Conservation (phyloP, 169 alveolate genomes). For the Perkinsus marinus region DNA sequence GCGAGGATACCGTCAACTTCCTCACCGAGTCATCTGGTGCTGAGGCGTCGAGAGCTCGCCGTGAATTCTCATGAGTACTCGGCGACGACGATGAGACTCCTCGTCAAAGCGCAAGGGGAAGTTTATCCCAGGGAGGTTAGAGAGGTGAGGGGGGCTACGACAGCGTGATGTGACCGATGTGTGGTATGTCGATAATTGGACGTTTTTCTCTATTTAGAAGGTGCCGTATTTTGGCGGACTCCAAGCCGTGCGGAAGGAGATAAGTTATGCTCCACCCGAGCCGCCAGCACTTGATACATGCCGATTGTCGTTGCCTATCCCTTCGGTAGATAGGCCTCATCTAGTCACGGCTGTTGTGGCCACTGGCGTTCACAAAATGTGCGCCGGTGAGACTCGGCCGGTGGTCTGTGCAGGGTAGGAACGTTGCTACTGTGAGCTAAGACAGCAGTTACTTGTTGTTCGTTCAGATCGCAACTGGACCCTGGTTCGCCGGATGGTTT, state of each 20-base stretch:
- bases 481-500: not conserved
- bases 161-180: too few relatives aligned
- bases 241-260: not conserved
- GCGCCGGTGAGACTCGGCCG: not conserved
- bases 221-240: not conserved
- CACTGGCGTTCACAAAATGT: not conserved
- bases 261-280: not conserved
- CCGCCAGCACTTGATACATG: not conserved
- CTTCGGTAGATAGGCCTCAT: not conserved
- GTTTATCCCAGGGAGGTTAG: not conserved
- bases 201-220: not conserved
- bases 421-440: not conserved
- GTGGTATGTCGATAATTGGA: too few relatives aligned
- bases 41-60: not conserved
- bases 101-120: not conserved
- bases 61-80: not conserved
- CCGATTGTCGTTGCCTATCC: not conserved
- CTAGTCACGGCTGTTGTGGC: not conserved
- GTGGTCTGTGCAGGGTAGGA: not conserved
- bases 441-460: not conserved
- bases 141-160: not conserved
- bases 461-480: not conserved
- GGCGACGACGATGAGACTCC: not conserved
- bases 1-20: not conserved
- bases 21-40: not conserved